A percentile compares a stretch with the other conserved stretches of the same genome.
phyloP scores from a whole-genome alignment of 108 stramenopile genomes.

The Cyclotella sp. region DNA sequence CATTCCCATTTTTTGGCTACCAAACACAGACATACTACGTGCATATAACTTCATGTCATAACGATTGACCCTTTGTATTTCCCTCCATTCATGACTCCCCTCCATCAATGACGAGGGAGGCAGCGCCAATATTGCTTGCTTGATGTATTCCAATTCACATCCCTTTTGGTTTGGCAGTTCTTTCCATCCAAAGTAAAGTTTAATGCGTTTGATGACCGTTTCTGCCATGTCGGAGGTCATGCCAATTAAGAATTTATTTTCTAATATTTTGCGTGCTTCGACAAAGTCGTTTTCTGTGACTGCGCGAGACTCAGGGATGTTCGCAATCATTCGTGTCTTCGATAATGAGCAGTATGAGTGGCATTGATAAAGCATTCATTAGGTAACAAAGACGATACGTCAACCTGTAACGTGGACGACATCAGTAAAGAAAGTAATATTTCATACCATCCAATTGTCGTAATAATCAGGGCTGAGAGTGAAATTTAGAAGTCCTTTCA shows the following conservation, averaged over 20 bases:
- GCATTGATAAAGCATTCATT: background rate
- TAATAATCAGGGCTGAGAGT: constrained; percentile 31
- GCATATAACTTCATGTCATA: constrained; percentile 50
- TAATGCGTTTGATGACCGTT: constrained; percentile 33
- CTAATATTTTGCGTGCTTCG: constrained; percentile 38
- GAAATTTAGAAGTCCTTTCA: constrained; percentile 27
- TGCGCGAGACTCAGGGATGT: background rate
- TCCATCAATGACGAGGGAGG: constrained; percentile 21
- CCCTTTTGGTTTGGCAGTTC: constrained; percentile 24
- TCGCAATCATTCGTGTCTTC: constrained; percentile 45
- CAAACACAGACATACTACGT: constrained; percentile 36
- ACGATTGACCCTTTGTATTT: constrained; percentile 23
- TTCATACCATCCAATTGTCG: constrained; percentile 44
- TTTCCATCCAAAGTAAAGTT: constrained; percentile 51
- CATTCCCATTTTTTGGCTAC: constrained; percentile 47
- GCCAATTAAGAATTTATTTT: constrained; percentile 52
- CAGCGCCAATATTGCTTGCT: constrained; percentile 7
- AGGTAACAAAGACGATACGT: background rate
- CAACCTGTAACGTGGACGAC: background rate
- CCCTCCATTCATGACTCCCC: constrained; percentile 32
- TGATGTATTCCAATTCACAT: constrained; percentile 33
- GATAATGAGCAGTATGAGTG: background rate
- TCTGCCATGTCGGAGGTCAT: constrained; percentile 35
- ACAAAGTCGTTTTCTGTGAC: constrained; percentile 45
- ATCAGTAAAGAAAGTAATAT: background rate